A percentile compares a stretch with the other conserved stretches of the same genome.
Conservation (phyloP, 139 green algal species). For the Marvania coccoides region DNA sequence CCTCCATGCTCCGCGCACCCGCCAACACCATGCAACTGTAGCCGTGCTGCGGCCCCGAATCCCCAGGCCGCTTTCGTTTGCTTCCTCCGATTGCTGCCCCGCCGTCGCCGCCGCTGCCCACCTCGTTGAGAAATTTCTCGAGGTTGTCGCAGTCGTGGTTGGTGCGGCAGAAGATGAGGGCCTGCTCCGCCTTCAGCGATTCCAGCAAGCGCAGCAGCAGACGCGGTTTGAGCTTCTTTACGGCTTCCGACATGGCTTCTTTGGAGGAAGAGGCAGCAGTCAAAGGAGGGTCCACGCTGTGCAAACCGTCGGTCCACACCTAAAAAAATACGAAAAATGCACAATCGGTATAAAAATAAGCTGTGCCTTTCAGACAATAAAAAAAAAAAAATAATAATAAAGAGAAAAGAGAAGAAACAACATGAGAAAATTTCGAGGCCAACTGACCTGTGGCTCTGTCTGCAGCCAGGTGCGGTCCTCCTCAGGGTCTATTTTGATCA, state of each 20-base stretch:
- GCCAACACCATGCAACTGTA: constrained; percentile 75
- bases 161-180: constrained; percentile 59
- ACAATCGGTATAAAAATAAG: no score
- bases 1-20: constrained; percentile 55
- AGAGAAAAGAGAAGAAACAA: background rate
- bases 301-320: constrained; percentile 54
- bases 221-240: constrained; percentile 73
- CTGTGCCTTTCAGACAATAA: no score
- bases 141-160: constrained; percentile 79
- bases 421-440: background rate
- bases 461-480: constrained; percentile 63
- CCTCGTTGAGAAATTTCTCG: constrained; percentile 57
- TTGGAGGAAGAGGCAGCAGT: background rate
- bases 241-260: constrained; percentile 46
- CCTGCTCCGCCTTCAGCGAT: constrained; percentile 11
- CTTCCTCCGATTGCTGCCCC: no score
- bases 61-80: background rate
- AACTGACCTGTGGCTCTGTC: constrained; percentile 36
- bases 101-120: constrained; percentile 14
- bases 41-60: constrained; percentile 37
- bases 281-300: constrained; percentile 40
- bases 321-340: no score
- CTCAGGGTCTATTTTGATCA: constrained; percentile 51
- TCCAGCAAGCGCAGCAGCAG: constrained; percentile 35
- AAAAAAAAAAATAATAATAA: background rate